Conservation (phyloP, 768 basidiomycete genomes). For the Kwoniella botswanensis region DNA sequence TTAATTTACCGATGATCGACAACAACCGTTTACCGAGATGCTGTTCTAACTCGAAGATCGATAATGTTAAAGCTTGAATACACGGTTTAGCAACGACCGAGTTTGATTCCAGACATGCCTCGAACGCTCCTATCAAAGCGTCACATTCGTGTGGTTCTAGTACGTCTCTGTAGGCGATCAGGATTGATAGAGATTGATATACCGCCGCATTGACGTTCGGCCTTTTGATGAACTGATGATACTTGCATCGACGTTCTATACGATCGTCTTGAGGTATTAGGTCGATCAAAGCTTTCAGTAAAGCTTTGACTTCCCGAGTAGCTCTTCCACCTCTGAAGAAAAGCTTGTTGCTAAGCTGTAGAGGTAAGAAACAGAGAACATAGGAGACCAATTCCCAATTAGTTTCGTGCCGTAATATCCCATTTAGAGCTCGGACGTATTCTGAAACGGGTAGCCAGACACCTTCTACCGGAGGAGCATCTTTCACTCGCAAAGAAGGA, state of each 20-base stretch:
- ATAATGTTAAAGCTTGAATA: conserved; percentile 83
- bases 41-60: conserved; percentile 81
- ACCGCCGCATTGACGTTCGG: conserved; percentile 86
- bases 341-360: conserved; percentile 92
- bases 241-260: conserved; percentile 52
- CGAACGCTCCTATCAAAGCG: conserved; percentile 60
- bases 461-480: conserved; percentile 45
- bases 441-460: conserved; percentile 71
- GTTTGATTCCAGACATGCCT: conserved; percentile 58
- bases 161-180: conserved; percentile 82
- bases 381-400: conserved; percentile 96
- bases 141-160: conserved; percentile 65
- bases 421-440: conserved; percentile 70
- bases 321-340: conserved; percentile 90
- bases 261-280: conserved; percentile 40
- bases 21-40: conserved; percentile 81
- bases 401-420: conserved; percentile 72
- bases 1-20: conserved; percentile 78
- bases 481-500: conserved; percentile 46
- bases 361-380: conserved; percentile 84
- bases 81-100: conserved; percentile 74
- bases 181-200: conserved; percentile 82
- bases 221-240: conserved; percentile 62
- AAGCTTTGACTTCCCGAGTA: conserved; percentile 66
- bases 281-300: conserved; percentile 72